Evolutionary conservation across 106 monocot genomes (phyloP), one percentile per base, ranked within the genome.

Genomic region (Xerophyta viscosa): DNA sequence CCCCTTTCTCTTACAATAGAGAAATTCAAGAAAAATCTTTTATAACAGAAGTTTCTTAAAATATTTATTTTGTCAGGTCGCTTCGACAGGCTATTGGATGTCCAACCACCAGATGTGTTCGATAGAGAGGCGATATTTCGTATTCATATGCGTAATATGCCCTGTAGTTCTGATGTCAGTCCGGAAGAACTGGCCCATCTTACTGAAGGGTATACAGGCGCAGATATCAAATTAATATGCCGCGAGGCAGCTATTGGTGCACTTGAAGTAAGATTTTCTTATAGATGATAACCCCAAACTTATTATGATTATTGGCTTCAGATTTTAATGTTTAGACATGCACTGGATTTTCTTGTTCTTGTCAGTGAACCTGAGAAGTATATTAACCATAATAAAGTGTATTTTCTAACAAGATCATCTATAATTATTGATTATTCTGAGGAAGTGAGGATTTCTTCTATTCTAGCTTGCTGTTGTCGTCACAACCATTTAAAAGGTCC

Each of bases 131-230:
- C 78, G 25, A 89, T 96, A 61, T 96, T 96, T 53, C 54, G 30
- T 26, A 77, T 96, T 63, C 85, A 96, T 51, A 79, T 58, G 61
- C 69, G 68, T 12, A 65, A 47, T 29, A 82, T 77, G 56, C 85
- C 88, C 0, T 73, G 73, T 22, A 58, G 68, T 53, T 15, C 54
- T 68, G 85, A 88, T 71, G 81, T 82, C 31, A 69, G 66, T 21
- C 8, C 54, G 7, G 58, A 57, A 26, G 81, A 85, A 24, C 85
- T 96, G 58, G 82, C 85, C 33, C 41, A 15, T 57, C 77, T 89
- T 44, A 89, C 89, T 37, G 63, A 79, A 56, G 89, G 89, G 8
- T 96, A 89, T 52, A 86, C 96, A 68, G 96, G 96, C 13, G 96
- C 89, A 22, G 96, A 96, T 57, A 96, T 96, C 66, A 96, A 79